Evolutionary conservation across 2,329 filamentous ascomycete species (phyloP).

Genomic region (Aureobasidium pullulans): DNA sequence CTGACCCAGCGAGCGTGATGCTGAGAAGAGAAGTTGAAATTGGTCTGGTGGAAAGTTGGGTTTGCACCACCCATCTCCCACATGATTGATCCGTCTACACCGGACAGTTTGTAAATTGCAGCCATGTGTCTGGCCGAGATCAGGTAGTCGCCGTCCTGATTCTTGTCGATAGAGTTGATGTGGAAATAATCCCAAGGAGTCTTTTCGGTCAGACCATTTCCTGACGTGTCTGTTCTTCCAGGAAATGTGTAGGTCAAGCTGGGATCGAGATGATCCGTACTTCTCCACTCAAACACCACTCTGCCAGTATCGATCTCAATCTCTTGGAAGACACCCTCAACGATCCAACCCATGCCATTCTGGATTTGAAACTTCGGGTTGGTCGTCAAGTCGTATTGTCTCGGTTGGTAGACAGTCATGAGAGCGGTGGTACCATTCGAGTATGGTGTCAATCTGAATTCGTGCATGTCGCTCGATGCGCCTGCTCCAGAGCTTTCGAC

Average conservation of each 20-base stretch:
- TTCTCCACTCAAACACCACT: slow-evolving; percentile 53
- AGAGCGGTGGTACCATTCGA: slow-evolving; percentile 33
- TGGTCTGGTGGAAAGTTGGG: slow-evolving; percentile 40
- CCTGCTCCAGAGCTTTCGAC: slow-evolving; percentile 33
- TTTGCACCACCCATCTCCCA: slow-evolving; percentile 45
- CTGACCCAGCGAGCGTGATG: slow-evolving; percentile 45
- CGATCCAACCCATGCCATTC: slow-evolving; percentile 43
- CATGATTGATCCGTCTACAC: slow-evolving; percentile 39
- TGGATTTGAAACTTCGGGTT: slow-evolving; percentile 30
- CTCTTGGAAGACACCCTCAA: slow-evolving; percentile 48
- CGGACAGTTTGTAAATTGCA: slow-evolving; percentile 42
- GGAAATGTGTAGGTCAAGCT: slow-evolving; percentile 41
- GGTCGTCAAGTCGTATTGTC: slow-evolving; percentile 39
- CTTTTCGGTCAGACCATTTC: slow-evolving; percentile 39
- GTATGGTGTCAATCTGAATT: slow-evolving; percentile 41
- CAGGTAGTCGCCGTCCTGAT: slow-evolving; percentile 41
- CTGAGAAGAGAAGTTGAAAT: slow-evolving; percentile 45
- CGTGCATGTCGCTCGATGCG: slow-evolving; percentile 46
- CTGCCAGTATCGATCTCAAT: slow-evolving; percentile 48
- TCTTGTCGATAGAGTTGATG: slow-evolving; percentile 47
- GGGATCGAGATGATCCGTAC: slow-evolving; percentile 49
- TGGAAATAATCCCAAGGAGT: slow-evolving; percentile 50
- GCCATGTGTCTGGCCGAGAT: slow-evolving; percentile 42
- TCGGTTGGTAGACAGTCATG: slow-evolving; percentile 32
- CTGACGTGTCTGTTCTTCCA: slow-evolving; percentile 34